Evolutionary conservation across 805 yeast genomes (phyloP).

Genomic region (Metschnikowia borealis): DNA sequence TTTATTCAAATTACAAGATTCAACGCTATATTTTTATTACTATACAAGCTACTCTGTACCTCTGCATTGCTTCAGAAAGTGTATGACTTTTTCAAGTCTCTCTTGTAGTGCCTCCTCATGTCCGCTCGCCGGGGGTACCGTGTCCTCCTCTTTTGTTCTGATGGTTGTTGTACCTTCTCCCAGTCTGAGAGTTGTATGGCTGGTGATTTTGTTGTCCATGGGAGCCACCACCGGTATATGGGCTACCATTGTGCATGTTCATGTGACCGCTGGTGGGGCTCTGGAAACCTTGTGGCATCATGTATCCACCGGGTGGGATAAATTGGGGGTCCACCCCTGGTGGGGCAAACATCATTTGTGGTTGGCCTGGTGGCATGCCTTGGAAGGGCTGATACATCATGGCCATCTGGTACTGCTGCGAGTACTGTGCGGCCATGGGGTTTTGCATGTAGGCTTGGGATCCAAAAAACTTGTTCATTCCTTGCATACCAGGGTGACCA

Average conservation of each 20-base stretch:
- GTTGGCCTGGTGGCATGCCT: conserved; percentile 31
- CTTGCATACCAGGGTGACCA: conserved; percentile 13
- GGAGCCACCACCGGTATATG: conserved; percentile 7
- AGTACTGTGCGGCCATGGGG: conserved; percentile 29
- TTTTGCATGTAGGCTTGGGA: conserved; percentile 28
- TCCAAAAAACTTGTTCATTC: conserved; percentile 19
- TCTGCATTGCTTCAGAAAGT: background rate
- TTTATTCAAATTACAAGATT: background rate
- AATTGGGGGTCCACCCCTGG: conserved; percentile 30
- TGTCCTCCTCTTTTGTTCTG: conserved; percentile 10
- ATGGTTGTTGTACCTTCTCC: conserved; percentile 12
- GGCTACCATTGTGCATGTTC: conserved; percentile 17
- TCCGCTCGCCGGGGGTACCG: background rate
- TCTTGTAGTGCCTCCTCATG: background rate
- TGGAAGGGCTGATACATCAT: conserved; percentile 37
- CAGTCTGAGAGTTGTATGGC: conserved; percentile 9
- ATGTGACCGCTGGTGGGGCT: conserved; percentile 23
- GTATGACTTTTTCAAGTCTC: background rate
- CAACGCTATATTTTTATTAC: background rate
- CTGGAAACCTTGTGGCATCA: conserved; percentile 29
- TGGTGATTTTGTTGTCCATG: conserved; percentile 4
- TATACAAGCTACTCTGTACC: background rate
- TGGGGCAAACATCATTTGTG: conserved; percentile 29
- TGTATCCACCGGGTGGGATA: conserved; percentile 34
- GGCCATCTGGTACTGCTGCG: conserved; percentile 36